phyloP scores from a whole-genome alignment of 2,329 filamentous ascomycete species.

The Plectosphaerella plurivora region DNA sequence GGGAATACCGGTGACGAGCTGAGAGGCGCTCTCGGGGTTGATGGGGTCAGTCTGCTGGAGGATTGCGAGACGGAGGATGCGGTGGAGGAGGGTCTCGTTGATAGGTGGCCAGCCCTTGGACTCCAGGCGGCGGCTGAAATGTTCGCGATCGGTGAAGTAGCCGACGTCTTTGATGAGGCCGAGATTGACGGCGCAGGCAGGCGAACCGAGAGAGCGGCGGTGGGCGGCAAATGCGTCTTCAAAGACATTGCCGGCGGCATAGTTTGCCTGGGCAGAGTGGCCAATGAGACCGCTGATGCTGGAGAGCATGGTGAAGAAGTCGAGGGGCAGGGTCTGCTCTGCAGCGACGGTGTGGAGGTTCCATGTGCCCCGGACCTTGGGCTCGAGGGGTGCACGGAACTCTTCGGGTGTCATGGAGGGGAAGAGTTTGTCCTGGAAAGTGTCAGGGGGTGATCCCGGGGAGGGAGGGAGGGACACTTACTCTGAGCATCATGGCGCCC shows the following conservation, averaged over 20 bases:
- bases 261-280: constrained; percentile 23
- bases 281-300: constrained; percentile 24
- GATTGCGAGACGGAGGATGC: constrained; percentile 20
- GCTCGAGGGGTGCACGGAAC: constrained; percentile 8
- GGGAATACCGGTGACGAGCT: constrained; percentile 18
- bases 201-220: constrained; percentile 17
- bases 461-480: not conserved
- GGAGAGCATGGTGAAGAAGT: constrained; percentile 23
- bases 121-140: too few relatives aligned
- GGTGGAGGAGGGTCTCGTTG: constrained; percentile 20
- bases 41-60: constrained; percentile 16
- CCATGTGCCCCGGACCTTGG: constrained; percentile 17
- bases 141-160: constrained; percentile 14
- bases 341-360: constrained; percentile 17
- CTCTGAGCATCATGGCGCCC: constrained; percentile 23
- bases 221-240: constrained; percentile 27
- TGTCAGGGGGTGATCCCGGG: too few relatives aligned
- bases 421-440: too few relatives aligned
- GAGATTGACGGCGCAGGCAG: constrained; percentile 22
- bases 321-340: constrained; percentile 8
- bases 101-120: constrained; percentile 10
- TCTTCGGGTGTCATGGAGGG: too few relatives aligned
- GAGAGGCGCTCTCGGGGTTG: constrained; percentile 11
- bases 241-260: constrained; percentile 26
- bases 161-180: constrained; percentile 31